Percentiles rank a stretch among this genome's conserved stretches.
phyloP scores from a whole-genome alignment of 2,329 filamentous ascomycete species.

The Neoarthrinium moseri region DNA sequence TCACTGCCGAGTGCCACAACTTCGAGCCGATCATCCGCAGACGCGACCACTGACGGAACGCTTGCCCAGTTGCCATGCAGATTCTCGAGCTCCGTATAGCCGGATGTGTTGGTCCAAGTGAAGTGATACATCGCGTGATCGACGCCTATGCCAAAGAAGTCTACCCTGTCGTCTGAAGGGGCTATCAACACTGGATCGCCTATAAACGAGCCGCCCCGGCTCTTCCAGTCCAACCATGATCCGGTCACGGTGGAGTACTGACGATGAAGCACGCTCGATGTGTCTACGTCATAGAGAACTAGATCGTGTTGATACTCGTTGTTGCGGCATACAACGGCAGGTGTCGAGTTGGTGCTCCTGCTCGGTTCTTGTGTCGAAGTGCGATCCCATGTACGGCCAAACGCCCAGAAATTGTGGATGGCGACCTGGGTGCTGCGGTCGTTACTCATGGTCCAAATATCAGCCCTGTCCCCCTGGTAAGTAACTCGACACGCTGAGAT shows the following conservation, averaged over 20 bases:
- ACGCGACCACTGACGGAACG: slow-evolving; percentile 10
- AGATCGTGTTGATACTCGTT: slow-evolving; percentile 4
- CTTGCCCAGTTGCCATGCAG: slow-evolving; percentile 11
- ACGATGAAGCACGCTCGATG: not conserved
- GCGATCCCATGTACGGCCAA: not conserved
- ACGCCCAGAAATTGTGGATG: not conserved
- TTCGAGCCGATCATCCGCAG: slow-evolving; percentile 10
- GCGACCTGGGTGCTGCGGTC: not conserved
- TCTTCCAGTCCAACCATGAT: slow-evolving; percentile 2
- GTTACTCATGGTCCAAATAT: not conserved
- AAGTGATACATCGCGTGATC: slow-evolving; percentile 10
- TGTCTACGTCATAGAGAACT: slow-evolving; percentile 4
- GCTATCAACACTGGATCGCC: slow-evolving; percentile 9
- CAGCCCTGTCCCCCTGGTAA: not conserved
- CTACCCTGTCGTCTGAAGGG: not conserved
- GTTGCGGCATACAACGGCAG: slow-evolving; percentile 7
- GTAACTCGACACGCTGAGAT: not conserved
- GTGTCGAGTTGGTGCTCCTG: not conserved
- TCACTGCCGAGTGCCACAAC: slow-evolving; percentile 13
- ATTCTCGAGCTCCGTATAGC: slow-evolving; percentile 4
- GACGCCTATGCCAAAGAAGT: slow-evolving; percentile 11
- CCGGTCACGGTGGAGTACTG: not conserved
- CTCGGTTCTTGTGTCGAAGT: not conserved
- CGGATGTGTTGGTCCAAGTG: slow-evolving; percentile 4
- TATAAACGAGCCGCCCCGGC: slow-evolving; percentile 8